Evolutionary conservation across 495 filamentous ascomycete species (phyloP).

Genomic region (Aspergillus taichungensis): DNA sequence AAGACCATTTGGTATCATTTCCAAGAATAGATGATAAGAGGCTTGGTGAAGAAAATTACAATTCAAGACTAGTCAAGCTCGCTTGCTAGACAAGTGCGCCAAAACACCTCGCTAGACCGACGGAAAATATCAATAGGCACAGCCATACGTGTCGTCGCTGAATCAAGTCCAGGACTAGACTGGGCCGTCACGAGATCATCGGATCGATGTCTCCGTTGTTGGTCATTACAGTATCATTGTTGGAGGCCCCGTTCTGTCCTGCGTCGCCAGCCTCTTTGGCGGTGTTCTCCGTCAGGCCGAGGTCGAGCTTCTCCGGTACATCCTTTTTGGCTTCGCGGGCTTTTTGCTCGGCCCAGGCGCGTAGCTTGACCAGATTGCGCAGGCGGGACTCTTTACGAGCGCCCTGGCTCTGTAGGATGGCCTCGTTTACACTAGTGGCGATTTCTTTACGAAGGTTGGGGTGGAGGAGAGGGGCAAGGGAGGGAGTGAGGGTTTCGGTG

Average conservation of each 20-base stretch:
- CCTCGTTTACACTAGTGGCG: slow-evolving; percentile 77
- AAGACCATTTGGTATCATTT: too few relatives aligned
- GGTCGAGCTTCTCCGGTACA: slow-evolving; percentile 59
- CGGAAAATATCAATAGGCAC: background rate
- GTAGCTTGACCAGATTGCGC: slow-evolving; percentile 65
- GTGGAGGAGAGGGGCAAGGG: slow-evolving; percentile 66
- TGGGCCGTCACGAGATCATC: slow-evolving; percentile 46
- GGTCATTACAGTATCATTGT: slow-evolving; percentile 33
- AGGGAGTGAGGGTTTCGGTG: slow-evolving; percentile 62
- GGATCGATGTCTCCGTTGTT: slow-evolving; percentile 45
- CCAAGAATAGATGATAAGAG: too few relatives aligned
- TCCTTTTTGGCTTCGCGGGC: slow-evolving; percentile 65
- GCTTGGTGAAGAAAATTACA: background rate
- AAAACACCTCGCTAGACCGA: slow-evolving; percentile 18
- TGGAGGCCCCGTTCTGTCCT: slow-evolving; percentile 20
- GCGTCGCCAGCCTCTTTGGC: slow-evolving; percentile 17
- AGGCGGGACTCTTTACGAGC: slow-evolving; percentile 72
- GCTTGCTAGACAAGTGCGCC: background rate
- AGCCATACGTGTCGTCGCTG: too few relatives aligned
- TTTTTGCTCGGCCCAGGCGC: slow-evolving; percentile 77
- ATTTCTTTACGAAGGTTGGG: slow-evolving; percentile 75
- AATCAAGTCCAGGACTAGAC: background rate
- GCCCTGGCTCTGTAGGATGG: slow-evolving; percentile 64
- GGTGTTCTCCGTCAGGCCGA: slow-evolving; percentile 50
- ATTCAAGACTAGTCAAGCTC: background rate